These are phyloP conservation scores for Fusarium lateritium DNA, from an alignment of 2,329 filamentous ascomycete genomes.

Conservation along the genomic window DNA sequence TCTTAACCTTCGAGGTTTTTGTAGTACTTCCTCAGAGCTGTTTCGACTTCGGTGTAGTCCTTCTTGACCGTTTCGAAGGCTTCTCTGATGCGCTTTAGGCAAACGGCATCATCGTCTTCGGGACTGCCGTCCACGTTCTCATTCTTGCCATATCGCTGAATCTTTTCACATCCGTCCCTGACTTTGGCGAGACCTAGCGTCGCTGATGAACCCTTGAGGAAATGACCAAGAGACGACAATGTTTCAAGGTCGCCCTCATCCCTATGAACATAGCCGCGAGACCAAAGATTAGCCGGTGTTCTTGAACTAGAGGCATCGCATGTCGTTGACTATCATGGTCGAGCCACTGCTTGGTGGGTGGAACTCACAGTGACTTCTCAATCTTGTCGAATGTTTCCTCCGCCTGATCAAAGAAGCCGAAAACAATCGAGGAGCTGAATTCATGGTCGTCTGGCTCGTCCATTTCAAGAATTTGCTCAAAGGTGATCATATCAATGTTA, in stretches of 20 bases:
- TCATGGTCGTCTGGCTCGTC: slow-evolving; percentile 90
- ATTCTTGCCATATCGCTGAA: slow-evolving; percentile 89
- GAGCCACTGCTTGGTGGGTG: background rate
- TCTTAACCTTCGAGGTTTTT: slow-evolving; percentile 44
- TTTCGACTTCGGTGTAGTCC: slow-evolving; percentile 83
- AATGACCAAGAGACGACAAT: slow-evolving; percentile 90
- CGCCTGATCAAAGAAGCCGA: slow-evolving; percentile 93
- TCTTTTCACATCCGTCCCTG: slow-evolving; percentile 94
- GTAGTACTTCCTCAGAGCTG: slow-evolving; percentile 78
- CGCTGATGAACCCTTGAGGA: slow-evolving; percentile 96
- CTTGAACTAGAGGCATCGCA: background rate
- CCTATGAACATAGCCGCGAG: slow-evolving; percentile 60
- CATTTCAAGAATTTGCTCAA: slow-evolving; percentile 98
- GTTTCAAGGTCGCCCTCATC: slow-evolving; percentile 76
- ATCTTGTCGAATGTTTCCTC: slow-evolving; percentile 88
- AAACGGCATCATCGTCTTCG: slow-evolving; percentile 76
- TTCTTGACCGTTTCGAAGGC: slow-evolving; percentile 80
- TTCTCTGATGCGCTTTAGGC: slow-evolving; percentile 77
- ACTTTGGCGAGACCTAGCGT: slow-evolving; percentile 93
- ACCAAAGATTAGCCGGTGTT: slow-evolving; percentile 5
- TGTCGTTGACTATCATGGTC: background rate
- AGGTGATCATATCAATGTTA: slow-evolving; percentile 83
- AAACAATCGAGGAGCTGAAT: slow-evolving; percentile 90
- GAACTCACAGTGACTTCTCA: slow-evolving; percentile 84
- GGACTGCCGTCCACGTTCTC: slow-evolving; percentile 83